phyloP scores from a whole-genome alignment of 768 basidiomycete genomes.

The Lactarius sp. region DNA sequence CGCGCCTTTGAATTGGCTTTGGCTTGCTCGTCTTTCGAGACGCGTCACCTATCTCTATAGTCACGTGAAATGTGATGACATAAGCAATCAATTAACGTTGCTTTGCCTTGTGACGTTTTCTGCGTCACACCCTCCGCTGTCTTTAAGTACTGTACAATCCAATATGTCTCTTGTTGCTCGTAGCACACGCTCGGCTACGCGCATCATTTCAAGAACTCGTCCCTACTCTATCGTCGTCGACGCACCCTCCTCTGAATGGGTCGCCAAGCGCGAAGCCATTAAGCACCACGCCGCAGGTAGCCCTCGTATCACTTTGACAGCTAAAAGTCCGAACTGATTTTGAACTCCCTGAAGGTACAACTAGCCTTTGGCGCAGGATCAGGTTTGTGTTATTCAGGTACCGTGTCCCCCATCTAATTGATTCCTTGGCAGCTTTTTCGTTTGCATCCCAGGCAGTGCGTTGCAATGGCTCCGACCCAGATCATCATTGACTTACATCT shows the following conservation, averaged over 20 bases:
- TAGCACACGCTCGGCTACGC: conserved; percentile 45
- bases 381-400: conserved; percentile 43
- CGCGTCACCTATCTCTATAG: conserved; percentile 35
- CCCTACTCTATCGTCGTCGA: conserved; percentile 37
- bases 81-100: conserved; percentile 1
- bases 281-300: conserved; percentile 63
- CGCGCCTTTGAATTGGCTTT: conserved; percentile 12
- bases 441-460: conserved; percentile 72
- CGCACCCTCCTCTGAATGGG: conserved; percentile 41
- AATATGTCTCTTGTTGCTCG: conserved; percentile 39
- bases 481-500: not conserved
- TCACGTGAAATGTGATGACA: conserved; percentile 12
- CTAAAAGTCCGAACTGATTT: conserved; percentile 14
- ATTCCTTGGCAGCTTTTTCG: conserved; percentile 52
- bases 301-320: conserved; percentile 21
- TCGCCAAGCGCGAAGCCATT: conserved; percentile 51
- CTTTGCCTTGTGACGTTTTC: not conserved
- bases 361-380: conserved; percentile 83
- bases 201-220: conserved; percentile 38
- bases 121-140: conserved; percentile 16
- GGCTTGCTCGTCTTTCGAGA: conserved; percentile 23
- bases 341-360: conserved; percentile 48
- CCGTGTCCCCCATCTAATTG: conserved; percentile 9
- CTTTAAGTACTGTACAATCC: not conserved
- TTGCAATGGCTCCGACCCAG: conserved; percentile 20